A percentile compares a stretch with the other conserved stretches of the same genome.
phyloP scores from a whole-genome alignment of 2,329 filamentous ascomycete species.

The Periconia sp. region DNA sequence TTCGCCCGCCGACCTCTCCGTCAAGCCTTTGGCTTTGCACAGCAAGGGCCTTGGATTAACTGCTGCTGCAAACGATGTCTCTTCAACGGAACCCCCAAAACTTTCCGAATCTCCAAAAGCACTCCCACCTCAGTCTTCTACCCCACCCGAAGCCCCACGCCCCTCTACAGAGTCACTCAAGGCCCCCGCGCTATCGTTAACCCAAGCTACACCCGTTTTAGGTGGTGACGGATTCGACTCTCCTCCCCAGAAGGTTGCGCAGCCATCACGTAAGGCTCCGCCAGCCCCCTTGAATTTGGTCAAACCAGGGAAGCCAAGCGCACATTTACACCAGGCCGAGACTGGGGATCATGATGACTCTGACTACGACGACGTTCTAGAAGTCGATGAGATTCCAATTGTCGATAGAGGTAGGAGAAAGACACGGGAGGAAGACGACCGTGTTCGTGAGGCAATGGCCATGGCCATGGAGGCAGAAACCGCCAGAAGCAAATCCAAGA shows the following conservation, averaged over 20 bases:
- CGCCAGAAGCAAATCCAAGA: constrained; percentile 71
- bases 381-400: constrained; percentile 64
- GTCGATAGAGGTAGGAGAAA: constrained; percentile 73
- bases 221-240: constrained; percentile 41
- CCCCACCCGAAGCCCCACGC: constrained; percentile 5
- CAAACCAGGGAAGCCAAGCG: constrained; percentile 45
- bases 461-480: constrained; percentile 64
- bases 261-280: constrained; percentile 72
- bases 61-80: constrained; percentile 19
- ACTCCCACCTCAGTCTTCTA: constrained; percentile 3
- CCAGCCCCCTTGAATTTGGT: constrained; percentile 80
- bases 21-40: constrained; percentile 29
- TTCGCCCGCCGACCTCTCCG: constrained; percentile 37
- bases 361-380: constrained; percentile 78
- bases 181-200: constrained; percentile 40
- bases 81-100: constrained; percentile 6
- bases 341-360: constrained; percentile 70
- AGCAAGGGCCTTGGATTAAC: constrained; percentile 28
- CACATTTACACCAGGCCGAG: constrained; percentile 48
- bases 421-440: constrained; percentile 86
- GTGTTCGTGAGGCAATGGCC: constrained; percentile 69
- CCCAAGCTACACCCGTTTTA: constrained; percentile 42
- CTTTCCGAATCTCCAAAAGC: constrained; percentile 7
- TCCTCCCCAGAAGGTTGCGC: constrained; percentile 32
- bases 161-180: constrained; percentile 18